Evolutionary conservation across 1,284 basidiomycete species (phyloP), one percentile per base, ranked within the genome.

Genomic region (Coniferiporia weirii): DNA sequence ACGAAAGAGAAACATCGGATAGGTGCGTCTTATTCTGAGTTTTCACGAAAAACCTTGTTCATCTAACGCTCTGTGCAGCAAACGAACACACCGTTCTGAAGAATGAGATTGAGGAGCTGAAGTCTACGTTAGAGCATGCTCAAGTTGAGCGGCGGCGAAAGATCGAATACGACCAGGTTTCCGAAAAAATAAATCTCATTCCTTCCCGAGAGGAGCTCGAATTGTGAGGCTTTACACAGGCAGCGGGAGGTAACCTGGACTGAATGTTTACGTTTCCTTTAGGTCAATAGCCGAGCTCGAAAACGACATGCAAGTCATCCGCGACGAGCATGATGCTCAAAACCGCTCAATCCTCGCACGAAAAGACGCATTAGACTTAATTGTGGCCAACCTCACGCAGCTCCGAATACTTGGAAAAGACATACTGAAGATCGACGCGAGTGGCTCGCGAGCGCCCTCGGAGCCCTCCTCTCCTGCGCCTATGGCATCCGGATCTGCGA

Each of bases 111-210:
- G 82, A 85, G 65, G 82, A 88, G 62, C 77, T 93, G 62, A 91
- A 91, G 70, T 75, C 78, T 15, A 78, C 82, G 2, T 71, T 93
- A 56, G 89, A 91, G 65, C 82, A 89, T 63, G 90, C 87, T 5
- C 90, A 92, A 66, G 73, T 87, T 66, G 75, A 84, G 57, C 80
- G 90, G 48, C 77, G 77, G 61, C 79, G 84, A 59, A 93, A 90
- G 74, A 89, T 91, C 65, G 89, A 93, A 66, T 93, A 93, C 68
- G 89, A 93, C 72, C 74, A 80, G 50, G 80, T 93, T 51, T 81
- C 90, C 3, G 90, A 92, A 73, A 90, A 85, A 69, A 83, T 91
- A 50, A 90, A 91, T 66, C 80, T 81, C n/a, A 72, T 91, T 3
- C 88, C 89, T 1, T 84, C 76, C 64, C 76, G 89, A 57, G 82